phyloP scores from a whole-genome alignment of 1,284 basidiomycete species.

The Mycosarcoma maydis region DNA sequence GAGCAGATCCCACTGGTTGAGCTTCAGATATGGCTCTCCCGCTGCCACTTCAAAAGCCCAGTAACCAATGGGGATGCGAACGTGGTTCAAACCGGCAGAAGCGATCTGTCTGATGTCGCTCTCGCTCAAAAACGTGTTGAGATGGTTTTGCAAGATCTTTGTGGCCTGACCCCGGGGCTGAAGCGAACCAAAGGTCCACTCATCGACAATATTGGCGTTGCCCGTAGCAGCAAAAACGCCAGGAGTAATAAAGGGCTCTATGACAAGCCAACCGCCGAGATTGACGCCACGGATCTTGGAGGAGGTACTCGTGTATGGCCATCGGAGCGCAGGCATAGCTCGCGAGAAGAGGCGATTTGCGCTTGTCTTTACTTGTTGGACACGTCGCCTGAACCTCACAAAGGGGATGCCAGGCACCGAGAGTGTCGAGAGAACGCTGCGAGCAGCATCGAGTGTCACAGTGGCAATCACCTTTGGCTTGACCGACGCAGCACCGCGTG shows the following conservation, averaged over 20 bases:
- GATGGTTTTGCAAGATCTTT: slow-evolving; percentile 71
- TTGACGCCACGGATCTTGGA: slow-evolving; percentile 58
- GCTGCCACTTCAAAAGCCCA: slow-evolving; percentile 86
- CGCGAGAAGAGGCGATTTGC: slow-evolving; percentile 3
- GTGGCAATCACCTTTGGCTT: slow-evolving; percentile 20
- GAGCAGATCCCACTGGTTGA: slow-evolving; percentile 74
- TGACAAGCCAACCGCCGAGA: slow-evolving; percentile 64
- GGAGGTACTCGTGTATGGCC: slow-evolving; percentile 27
- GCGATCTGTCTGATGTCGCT: slow-evolving; percentile 76
- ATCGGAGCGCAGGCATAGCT: slow-evolving; percentile 29
- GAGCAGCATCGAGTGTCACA: slow-evolving; percentile 16
- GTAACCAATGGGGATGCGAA: slow-evolving; percentile 86
- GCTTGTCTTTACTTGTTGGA: background rate
- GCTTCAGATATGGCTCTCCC: slow-evolving; percentile 85
- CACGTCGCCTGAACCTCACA: background rate
- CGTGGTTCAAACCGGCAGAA: slow-evolving; percentile 71
- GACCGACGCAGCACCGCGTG: slow-evolving; percentile 28
- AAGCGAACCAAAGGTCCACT: slow-evolving; percentile 82
- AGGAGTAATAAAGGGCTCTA: slow-evolving; percentile 62
- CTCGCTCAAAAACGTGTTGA: slow-evolving; percentile 84
- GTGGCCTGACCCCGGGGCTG: slow-evolving; percentile 69
- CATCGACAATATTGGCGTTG: slow-evolving; percentile 73
- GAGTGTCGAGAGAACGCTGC: slow-evolving; percentile 9
- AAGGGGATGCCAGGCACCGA: slow-evolving; percentile 5
- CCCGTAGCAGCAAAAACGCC: slow-evolving; percentile 70